These are phyloP conservation scores for Pseudogymnoascus sp. DNA, from an alignment of 2,329 filamentous ascomycete species.

Conservation along the genomic window DNA sequence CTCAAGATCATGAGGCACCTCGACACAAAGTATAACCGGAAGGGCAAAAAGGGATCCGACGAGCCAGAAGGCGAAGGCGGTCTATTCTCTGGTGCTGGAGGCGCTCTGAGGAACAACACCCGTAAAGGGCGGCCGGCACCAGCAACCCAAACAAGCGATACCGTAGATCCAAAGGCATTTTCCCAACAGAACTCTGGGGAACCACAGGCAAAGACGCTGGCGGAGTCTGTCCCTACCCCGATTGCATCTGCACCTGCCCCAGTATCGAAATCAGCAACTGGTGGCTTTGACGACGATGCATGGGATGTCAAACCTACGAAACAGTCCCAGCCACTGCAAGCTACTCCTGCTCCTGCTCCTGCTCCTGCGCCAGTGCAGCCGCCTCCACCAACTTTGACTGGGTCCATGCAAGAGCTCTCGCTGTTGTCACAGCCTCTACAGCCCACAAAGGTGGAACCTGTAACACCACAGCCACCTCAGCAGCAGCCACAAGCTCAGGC, in stretches of 20 bases:
- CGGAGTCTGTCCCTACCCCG: slow-evolving; percentile 42
- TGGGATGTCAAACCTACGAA: slow-evolving; percentile 90
- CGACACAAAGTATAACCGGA: slow-evolving; percentile 71
- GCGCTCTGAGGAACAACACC: slow-evolving; percentile 86
- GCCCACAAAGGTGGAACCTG: slow-evolving; percentile 38
- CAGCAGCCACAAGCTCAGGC: slow-evolving; percentile 32
- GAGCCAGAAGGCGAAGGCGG: slow-evolving; percentile 55
- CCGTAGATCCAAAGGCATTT: slow-evolving; percentile 82
- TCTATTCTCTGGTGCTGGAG: slow-evolving; percentile 89
- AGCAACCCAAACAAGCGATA: slow-evolving; percentile 75
- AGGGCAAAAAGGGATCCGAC: slow-evolving; percentile 47
- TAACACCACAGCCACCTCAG: slow-evolving; percentile 27
- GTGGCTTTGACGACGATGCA: slow-evolving; percentile 90
- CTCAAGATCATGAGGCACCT: slow-evolving; percentile 88
- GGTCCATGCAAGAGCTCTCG: slow-evolving; percentile 63
- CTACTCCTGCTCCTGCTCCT: slow-evolving; percentile 33
- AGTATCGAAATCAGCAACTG: slow-evolving; percentile 40
- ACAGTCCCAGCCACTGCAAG: slow-evolving; percentile 36
- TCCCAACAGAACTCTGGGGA: slow-evolving; percentile 50
- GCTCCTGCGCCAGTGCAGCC: slow-evolving; percentile 34
- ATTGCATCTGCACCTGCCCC: slow-evolving; percentile 33
- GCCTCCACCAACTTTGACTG: slow-evolving; percentile 50
- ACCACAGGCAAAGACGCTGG: slow-evolving; percentile 26
- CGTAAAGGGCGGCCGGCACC: slow-evolving; percentile 84
- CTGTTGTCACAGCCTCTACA: slow-evolving; percentile 53